phyloP scores from a whole-genome alignment of 1,284 basidiomycete species.

The Cryptococcus sp. region DNA sequence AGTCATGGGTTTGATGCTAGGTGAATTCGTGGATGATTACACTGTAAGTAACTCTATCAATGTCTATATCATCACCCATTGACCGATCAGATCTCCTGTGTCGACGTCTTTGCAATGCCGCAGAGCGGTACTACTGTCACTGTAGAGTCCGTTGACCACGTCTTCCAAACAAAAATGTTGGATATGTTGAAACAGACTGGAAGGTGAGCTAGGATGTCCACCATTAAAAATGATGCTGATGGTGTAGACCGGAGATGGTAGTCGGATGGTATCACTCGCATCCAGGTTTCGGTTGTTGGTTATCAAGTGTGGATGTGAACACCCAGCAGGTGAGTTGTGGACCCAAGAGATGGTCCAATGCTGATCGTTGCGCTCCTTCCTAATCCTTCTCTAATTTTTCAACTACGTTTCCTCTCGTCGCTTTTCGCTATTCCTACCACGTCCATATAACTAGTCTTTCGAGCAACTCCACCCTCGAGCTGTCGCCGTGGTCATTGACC shows the following conservation, averaged over 20 bases:
- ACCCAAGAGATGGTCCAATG: not conserved
- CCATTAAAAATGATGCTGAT: not conserved
- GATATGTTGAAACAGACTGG: slow-evolving; percentile 99
- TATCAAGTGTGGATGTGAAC: slow-evolving; percentile 98
- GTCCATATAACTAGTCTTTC: slow-evolving; percentile 65
- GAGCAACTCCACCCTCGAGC: slow-evolving; percentile 92
- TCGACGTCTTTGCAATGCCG: slow-evolving; percentile 99
- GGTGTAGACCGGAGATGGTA: slow-evolving; percentile 85
- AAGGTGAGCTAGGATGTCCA: slow-evolving; percentile 56
- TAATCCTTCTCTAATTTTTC: too few relatives aligned
- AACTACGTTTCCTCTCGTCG: not conserved
- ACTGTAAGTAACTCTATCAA: slow-evolving; percentile 57
- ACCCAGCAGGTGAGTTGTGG: slow-evolving; percentile 78
- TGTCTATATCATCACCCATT: not conserved
- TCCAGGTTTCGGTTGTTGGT: slow-evolving; percentile 99
- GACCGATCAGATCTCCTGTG: slow-evolving; percentile 60
- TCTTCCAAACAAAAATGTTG: slow-evolving; percentile 98
- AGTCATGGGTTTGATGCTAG: slow-evolving; percentile 99
- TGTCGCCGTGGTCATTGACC: slow-evolving; percentile 97
- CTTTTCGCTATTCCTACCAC: slow-evolving; percentile 1
- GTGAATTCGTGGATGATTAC: slow-evolving; percentile 98
- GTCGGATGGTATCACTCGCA: slow-evolving; percentile 99
- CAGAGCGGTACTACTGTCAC: slow-evolving; percentile 98
- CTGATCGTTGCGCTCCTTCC: not conserved
- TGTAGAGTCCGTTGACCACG: slow-evolving; percentile 98